Percentiles rank a stretch among this genome's conserved stretches.
phyloP scores from a whole-genome alignment of 257 asterid genomes.

The Cruciata laevipes region DNA sequence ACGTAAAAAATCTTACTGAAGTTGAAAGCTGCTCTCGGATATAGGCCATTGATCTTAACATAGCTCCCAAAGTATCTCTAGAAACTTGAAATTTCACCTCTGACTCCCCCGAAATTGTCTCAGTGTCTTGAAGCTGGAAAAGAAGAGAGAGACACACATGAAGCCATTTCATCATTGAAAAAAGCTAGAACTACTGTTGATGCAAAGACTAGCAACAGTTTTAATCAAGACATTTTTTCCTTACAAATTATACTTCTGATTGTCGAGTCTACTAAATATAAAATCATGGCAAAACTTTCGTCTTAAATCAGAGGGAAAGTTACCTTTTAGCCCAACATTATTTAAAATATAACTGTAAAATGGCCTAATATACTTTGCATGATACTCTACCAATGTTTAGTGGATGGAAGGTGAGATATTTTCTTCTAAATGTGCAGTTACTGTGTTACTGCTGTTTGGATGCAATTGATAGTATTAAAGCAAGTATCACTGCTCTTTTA shows the following conservation, averaged over 20 bases:
- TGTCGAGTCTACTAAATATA: background rate
- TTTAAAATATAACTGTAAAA: no score
- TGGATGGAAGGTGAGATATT: no score
- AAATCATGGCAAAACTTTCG: background rate
- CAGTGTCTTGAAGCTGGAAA: constrained; percentile 78
- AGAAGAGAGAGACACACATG: constrained; percentile 6
- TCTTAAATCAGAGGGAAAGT: no score
- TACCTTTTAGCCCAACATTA: background rate
- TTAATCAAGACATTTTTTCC: background rate
- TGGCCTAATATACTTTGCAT: background rate
- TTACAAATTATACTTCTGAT: background rate
- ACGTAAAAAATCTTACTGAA: constrained; percentile 34
- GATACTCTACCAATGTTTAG: no score
- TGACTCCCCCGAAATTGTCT: constrained; percentile 59
- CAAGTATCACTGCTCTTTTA: no score
- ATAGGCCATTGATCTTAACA: constrained; percentile 83
- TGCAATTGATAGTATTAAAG: background rate
- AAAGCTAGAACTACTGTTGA: background rate
- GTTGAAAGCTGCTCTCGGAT: constrained; percentile 72
- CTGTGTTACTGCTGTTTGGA: background rate
- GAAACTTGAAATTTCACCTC: constrained; percentile 83
- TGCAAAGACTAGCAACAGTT: background rate
- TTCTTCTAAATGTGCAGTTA: background rate
- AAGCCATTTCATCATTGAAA: background rate
- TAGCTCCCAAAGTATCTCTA: constrained; percentile 65